These are phyloP conservation scores for Oldenlandia corymbosa DNA, from an alignment of 257 asterid genomes.

Conservation along the genomic window DNA sequence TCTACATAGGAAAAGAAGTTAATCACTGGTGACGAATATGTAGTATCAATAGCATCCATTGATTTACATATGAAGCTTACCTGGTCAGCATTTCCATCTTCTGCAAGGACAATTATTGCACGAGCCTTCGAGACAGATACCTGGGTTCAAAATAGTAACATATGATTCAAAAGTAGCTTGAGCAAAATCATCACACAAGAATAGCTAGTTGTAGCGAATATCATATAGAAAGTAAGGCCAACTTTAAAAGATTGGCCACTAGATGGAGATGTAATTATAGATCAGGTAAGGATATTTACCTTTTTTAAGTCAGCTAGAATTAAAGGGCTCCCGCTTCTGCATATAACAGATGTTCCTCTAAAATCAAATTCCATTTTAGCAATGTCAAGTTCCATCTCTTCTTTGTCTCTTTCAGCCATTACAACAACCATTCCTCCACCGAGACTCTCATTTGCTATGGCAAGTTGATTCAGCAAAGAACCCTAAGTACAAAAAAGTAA, in stretches of 20 bases:
- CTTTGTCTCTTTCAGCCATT: constrained; percentile 95
- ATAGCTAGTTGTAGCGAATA: not conserved
- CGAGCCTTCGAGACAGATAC: constrained; percentile 95
- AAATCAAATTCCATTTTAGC: constrained; percentile 87
- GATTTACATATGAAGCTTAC: constrained; percentile 34
- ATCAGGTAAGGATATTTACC: constrained; percentile 23
- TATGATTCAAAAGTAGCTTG: constrained; percentile 20
- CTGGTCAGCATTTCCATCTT: constrained; percentile 91
- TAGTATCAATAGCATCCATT: constrained; percentile 17
- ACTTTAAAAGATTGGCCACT: not conserved
- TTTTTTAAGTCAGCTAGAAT: constrained; percentile 82
- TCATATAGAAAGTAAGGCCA: not conserved
- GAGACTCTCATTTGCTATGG: constrained; percentile 89
- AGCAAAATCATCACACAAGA: not conserved
- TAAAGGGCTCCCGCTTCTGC: constrained; percentile 90
- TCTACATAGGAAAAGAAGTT: constrained; percentile 41
- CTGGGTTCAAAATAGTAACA: constrained; percentile 49
- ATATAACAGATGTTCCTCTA: constrained; percentile 85
- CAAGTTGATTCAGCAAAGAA: constrained; percentile 77
- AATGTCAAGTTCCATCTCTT: constrained; percentile 94
- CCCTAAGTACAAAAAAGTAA: constrained; percentile 40
- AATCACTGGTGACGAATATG: constrained; percentile 19
- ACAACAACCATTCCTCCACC: constrained; percentile 86
- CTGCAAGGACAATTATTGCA: constrained; percentile 87
- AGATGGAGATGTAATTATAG: not conserved